Evolutionary conservation across 1,284 basidiomycete species (phyloP), one percentile per base, ranked within the genome.

Genomic region (Ustilago tritici): DNA sequence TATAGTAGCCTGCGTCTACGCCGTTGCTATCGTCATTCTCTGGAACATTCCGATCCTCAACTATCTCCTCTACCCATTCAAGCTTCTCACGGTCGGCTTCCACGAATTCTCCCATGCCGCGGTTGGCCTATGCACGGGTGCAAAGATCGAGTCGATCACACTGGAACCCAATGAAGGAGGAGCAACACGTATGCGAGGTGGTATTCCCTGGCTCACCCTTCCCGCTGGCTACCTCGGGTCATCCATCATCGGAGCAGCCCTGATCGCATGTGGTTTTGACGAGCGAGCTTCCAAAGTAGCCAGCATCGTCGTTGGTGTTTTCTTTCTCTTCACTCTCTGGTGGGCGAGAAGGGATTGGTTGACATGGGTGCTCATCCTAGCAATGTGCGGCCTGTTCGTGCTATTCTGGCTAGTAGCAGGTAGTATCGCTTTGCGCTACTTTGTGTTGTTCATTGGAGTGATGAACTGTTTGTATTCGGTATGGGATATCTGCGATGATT

Each of bases 241-340:
- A 2, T 76, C 73, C 3, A 88, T 98, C 82, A 95, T 98, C 69
- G 96, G 96, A 28, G 95, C 94, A 0, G 90, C 90, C 56, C 88
- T 97, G 34, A 95, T 98, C 73, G 91, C 94, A 6, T 96, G 94
- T 78, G 95, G 85, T 0, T 98, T 98, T 86, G 92, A 98, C 86
- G 95, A 93, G 57, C 91, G 94, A 78, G 96, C 96, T 2, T 93
- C 92, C 87, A 98, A 98, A 87, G 87, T 98, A 59, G 95, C 94
- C 0, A 92, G 91, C 50, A 87, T 98, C 34, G 91, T 93, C 11
- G 89, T 98, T 36, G 93, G 91, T 9, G 92, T 88, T 31, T 93
- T 95, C 86, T 98, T 96, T 88, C 81, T 98, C n/a, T 89, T 97
- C 76, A 97, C 94, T 0, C 89, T 97, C 1, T 98, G 93, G 92